Base-by-base conservation (phyloP, 202 grass and related monocot genomes). In the Panicum hallii region DNA sequence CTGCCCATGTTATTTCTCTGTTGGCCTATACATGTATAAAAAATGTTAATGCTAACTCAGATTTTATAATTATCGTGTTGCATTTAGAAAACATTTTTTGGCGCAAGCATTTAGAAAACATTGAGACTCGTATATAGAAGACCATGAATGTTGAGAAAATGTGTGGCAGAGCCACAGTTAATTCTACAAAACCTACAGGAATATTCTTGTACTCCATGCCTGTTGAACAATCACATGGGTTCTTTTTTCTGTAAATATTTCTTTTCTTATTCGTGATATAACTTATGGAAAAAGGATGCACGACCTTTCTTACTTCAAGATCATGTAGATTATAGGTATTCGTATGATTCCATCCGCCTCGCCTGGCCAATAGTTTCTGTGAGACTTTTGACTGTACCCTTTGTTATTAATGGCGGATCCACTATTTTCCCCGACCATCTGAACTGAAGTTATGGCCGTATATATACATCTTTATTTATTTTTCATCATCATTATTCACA, bases 361-460 rank as follows among this genome's bases (percentile, higher is more conserved):
- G 10, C 72, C 15, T 67, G 50, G 5, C 28, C 42, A 61, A 61
- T 75, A 79, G 28, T 32, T 75, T 20, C 52, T 79, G 7, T 52
- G 36, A 38, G 36, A 38, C 36, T 38, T 38, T 38, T 38, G 72
- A 26, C 19, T 43, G 5, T 55, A 46, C 5, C 54, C 16, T 65
- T 66, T 36, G 38, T 19, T 72, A 49, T 78, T 16, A 42, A 32
- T 32, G 32, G 3, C 67, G 83, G 13, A 61, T 61, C 11, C 43
- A 67, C 7, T 49, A 79, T 40, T 68, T 80, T 67, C 12, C 30
- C 38, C 62, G 32, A 11, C 19, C 66, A 63, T 83, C 46, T 28
- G 22, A 48, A 79, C 9, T 77, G 36, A 88, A 78, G 36, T 78
- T 71, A 64, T 72, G 66, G 81, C 38, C 58, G 48, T 48, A 38